phyloP scores from a whole-genome alignment of 75 land plant species.

The Pinus tabuliformis region DNA sequence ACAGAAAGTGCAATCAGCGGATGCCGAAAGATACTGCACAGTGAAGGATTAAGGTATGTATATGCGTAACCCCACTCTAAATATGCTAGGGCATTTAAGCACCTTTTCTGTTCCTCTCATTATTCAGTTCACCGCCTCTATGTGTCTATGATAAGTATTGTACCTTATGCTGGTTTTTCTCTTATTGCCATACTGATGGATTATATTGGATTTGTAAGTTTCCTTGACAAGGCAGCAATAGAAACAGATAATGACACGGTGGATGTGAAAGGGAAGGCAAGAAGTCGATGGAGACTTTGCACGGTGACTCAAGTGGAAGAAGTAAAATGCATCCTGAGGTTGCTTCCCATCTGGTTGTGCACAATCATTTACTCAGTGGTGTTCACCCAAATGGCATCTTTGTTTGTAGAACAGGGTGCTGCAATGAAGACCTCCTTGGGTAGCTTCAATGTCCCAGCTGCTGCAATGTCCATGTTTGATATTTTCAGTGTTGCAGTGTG shows the following conservation, averaged over 20 bases:
- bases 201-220: conserved; percentile 26
- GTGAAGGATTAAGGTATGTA: conserved; percentile 34
- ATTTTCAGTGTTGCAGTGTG: conserved; percentile 38
- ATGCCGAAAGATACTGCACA: too few species aligned
- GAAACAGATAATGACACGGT: conserved; percentile 9
- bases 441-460: conserved; percentile 58
- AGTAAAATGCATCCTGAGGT: conserved; percentile 54
- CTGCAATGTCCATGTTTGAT: conserved; percentile 68
- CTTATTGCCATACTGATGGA: not conserved
- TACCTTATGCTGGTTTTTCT: not conserved
- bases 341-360: conserved; percentile 63
- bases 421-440: conserved; percentile 53
- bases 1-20: too few species aligned
- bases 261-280: conserved; percentile 5
- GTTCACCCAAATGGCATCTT: conserved; percentile 59
- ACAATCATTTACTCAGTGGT: conserved; percentile 61
- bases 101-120: too few species aligned
- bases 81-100: too few species aligned
- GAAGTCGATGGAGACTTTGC: conserved; percentile 61
- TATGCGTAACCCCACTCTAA: not conserved
- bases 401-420: conserved; percentile 75
- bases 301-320: conserved; percentile 71
- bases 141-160: too few species aligned
- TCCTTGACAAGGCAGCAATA: conserved; percentile 64
- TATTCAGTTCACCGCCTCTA: too few species aligned